A percentile compares a stretch with the other conserved stretches of the same genome.
Conservation (phyloP, 1,139 yeast genomes). For the Pneumocystis canis region DNA sequence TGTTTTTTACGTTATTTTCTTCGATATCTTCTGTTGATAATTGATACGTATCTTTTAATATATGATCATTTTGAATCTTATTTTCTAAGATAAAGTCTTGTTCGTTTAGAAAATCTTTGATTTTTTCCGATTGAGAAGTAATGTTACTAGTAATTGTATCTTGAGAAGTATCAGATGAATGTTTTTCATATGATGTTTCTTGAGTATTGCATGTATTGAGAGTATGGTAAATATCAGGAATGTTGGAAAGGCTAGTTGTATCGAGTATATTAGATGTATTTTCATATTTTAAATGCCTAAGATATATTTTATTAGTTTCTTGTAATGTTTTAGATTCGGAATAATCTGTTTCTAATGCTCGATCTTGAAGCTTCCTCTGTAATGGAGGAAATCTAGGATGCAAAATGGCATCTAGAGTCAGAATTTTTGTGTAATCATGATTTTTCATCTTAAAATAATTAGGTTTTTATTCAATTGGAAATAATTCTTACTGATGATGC, state of each 20-base stretch:
- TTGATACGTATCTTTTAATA: not conserved
- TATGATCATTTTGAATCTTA: not conserved
- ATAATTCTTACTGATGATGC: not conserved
- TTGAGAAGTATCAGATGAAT: not conserved
- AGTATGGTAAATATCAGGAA: not conserved
- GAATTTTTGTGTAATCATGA: not conserved
- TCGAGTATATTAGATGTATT: not conserved
- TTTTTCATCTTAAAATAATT: not conserved
- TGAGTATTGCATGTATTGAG: not conserved
- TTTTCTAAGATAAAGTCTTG: not conserved
- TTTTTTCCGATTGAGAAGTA: not conserved
- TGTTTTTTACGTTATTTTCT: not conserved
- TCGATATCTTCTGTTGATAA: not conserved
- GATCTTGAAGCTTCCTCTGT: not conserved
- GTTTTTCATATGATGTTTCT: not conserved
- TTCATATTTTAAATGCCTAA: not conserved
- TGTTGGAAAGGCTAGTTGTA: not conserved
- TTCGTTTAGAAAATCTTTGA: not conserved
- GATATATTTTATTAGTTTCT: not conserved
- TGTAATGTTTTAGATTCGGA: not conserved
- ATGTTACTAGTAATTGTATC: not conserved
- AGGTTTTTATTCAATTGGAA: not conserved
- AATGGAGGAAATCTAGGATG: slow-evolving; percentile 1
- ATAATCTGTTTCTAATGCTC: not conserved
- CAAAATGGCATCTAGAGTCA: not conserved